Evolutionary conservation across 371 early-diverging fungal genomes (phyloP), one percentile per base, ranked within the genome.

Genomic region (Fennellomyces sp.): DNA sequence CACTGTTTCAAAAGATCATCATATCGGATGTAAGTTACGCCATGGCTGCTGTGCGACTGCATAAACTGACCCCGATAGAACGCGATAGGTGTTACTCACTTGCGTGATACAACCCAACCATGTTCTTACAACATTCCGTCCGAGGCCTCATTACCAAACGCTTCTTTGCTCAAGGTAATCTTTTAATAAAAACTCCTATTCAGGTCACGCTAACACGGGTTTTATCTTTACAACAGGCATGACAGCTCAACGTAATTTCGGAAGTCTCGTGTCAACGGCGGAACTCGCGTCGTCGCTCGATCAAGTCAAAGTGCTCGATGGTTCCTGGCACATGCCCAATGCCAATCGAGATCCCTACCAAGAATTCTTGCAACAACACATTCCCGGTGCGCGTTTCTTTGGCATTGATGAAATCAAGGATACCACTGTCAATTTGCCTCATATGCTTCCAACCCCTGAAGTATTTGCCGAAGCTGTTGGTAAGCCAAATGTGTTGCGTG

Each of bases 271-370:
- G 23, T 61, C 69, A 2, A 56, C 71, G 0, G 31, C 63, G 13
- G 70, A 72, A 30, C 56, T 72, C 0, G 66, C 68, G 6, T 61
- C 71, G 7, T 58, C 60, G 12, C 45, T 75, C 6, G 62, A 73
- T 10, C 68, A 66, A 1, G 83, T 91, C 58, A 89, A 92, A 38
- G 75, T 92, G 0, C 75, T 96, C 7, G 97, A 96, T 70, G 91
- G 92, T 42, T 92, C 93, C 5, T 96, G 94, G 95, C 91, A 94
- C 69, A 88, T 95, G 82, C 94, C 95, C 10, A 82, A 83, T 19
- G 52, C 81, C 21, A 79, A 83, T 26, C 81, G 93, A 38, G 81
- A 91, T 58, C 81, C 90, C 21, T 65, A 75, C 60, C 62, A 82
- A 47, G 94, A 93, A 70, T 94, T 76, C 69, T 64, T 83, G 42